These are phyloP conservation scores for Nemania abortiva DNA, from an alignment of 2,329 filamentous ascomycete species.

Conservation along the genomic window DNA sequence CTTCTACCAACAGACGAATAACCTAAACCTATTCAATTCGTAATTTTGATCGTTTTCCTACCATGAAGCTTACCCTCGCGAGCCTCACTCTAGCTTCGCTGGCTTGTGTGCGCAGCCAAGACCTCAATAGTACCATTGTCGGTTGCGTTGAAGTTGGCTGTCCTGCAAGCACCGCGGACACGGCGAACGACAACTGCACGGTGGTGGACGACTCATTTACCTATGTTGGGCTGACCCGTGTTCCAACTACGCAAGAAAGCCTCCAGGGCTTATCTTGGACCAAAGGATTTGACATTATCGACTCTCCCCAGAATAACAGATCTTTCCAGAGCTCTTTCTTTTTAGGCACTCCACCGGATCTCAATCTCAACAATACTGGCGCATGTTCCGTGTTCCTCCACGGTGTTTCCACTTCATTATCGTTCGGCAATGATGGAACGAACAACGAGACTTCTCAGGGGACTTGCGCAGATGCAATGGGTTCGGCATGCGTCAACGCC, in stretches of 20 bases:
- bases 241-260: slow-evolving; percentile 26
- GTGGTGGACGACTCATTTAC: slow-evolving; percentile 41
- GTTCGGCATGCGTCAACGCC: slow-evolving; percentile 40
- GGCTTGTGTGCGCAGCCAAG: slow-evolving; percentile 27
- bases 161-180: slow-evolving; percentile 34
- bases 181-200: slow-evolving; percentile 42
- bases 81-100: slow-evolving; percentile 19
- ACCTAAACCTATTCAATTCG: background rate
- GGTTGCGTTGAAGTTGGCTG: slow-evolving; percentile 45
- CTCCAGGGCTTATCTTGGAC: slow-evolving; percentile 44
- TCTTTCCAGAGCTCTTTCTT: slow-evolving; percentile 42
- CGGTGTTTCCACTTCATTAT: slow-evolving; percentile 23
- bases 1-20: background rate
- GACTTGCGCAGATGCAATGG: slow-evolving; percentile 43
- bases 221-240: slow-evolving; percentile 39
- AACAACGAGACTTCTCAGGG: slow-evolving; percentile 36
- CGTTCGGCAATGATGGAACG: slow-evolving; percentile 17
- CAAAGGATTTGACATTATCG: slow-evolving; percentile 38
- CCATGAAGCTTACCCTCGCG: background rate
- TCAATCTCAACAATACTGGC: slow-evolving; percentile 36
- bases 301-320: background rate
- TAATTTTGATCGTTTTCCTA: background rate
- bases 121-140: slow-evolving; percentile 43
- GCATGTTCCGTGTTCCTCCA: slow-evolving; percentile 44
- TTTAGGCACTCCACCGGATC: slow-evolving; percentile 38